Percentiles rank a stretch among this genome's conserved stretches.
Conservation (phyloP, 306 rosid species). For the Malus sylvestris region DNA sequence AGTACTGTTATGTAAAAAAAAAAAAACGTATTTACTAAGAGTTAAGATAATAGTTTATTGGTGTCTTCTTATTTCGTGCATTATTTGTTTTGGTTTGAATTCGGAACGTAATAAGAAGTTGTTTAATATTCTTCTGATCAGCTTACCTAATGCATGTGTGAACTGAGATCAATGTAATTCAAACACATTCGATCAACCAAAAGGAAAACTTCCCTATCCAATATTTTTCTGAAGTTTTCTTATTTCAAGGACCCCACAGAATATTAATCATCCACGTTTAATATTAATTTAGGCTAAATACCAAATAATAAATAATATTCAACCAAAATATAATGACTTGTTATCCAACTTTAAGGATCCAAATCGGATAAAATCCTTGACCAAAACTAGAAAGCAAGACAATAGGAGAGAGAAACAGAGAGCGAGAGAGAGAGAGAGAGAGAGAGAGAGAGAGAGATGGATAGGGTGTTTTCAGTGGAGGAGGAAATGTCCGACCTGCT, state of each 20-base stretch:
- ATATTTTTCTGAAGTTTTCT: too few species aligned
- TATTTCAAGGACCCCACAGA: neutral
- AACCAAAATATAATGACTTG: neutral
- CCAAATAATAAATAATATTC: neutral
- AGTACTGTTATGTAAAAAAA: too few species aligned
- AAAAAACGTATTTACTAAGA: neutral
- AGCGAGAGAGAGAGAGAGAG: constrained; percentile 19
- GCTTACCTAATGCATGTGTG: neutral
- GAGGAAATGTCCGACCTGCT: constrained; percentile 68
- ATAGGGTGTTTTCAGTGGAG: constrained; percentile 67
- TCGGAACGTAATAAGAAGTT: neutral
- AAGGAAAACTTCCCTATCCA: neutral
- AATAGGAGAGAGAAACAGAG: constrained; percentile 15
- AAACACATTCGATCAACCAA: neutral
- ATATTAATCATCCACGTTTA: neutral
- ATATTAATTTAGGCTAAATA: neutral
- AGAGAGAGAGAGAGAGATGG: constrained; percentile 42
- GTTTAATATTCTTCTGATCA: too few species aligned
- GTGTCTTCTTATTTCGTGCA: neutral
- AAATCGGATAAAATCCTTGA: neutral
- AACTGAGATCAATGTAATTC: neutral
- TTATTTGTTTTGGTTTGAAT: neutral
- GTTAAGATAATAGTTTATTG: neutral
- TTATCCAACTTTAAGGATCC: neutral
- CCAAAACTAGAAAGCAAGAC: neutral